Evolutionary conservation across 306 rosid genomes (phyloP), one percentile per base, ranked within the genome.

Genomic region (Pterocarpus santalinus): DNA sequence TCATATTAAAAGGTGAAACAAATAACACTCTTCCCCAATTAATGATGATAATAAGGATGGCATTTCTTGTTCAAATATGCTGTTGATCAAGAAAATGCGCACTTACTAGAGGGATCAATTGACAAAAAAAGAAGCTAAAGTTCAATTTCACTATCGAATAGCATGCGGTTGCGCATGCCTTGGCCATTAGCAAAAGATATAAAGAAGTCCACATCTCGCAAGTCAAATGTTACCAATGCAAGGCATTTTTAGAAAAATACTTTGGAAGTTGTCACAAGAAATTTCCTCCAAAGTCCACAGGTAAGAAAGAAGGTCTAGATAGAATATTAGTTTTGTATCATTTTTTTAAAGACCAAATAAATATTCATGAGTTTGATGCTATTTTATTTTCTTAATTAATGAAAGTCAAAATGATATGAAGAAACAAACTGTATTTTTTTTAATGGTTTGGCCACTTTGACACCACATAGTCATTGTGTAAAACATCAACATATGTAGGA

Each of bases 141-240:
- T 73, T 63, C 33, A 78, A 77, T 62, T 81, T 83, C 81, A 79
- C 61, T 68, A 81, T 70, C 51, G 34, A 69, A 32, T 53, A 69
- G 77, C 87, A 84, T 82, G 88, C 85, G 57, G 36, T 72, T 68
- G 79, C 88, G 90, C 93, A 83, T 83, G 91, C 88, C 69, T 76
- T 57, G 16, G 30, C 64, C 33, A 85, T 67, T 57, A 34, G 38
- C 72, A 78, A 85, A 77, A 85, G 65, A 76, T 65, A 75, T 61
- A 65, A 41, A 13, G 17, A 81, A 58, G 39, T 64, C 77, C 62
- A 44, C 55, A 38, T 66, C 77, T 44, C 61, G 43, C 65, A 67
- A 84, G 79, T 79, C 69, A 56, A 64, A 83, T 65, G 67, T 57
- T 46, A 72, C 76, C 68, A 12, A 36, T 52, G 69, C 62, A 69